Evolutionary conservation across 352 stramenopile species (phyloP), one percentile per base, ranked within the genome.

Genomic region (Pythium brachiatum): DNA sequence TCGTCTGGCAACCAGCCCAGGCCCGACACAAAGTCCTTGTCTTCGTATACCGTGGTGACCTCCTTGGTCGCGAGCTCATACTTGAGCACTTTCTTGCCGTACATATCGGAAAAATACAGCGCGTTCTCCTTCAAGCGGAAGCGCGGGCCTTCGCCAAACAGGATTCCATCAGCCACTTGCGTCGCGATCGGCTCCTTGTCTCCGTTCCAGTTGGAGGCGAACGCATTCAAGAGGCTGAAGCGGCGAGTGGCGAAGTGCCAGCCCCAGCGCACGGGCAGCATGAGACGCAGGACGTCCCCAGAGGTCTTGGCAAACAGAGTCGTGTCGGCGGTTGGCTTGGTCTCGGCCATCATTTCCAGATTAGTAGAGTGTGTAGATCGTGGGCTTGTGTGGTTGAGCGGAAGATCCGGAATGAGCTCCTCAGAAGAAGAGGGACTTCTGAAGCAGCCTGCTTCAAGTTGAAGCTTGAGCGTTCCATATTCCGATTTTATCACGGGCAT

Each of bases 21-120:
- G 0, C 79, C 82, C 0, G 79, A 87, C 9, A 87, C 32, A 18
- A 72, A 78, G 57, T 91, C 82, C 39, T 78, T 53, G 25, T 74
- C 53, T 6, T 85, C 60, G 48, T 80, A 83, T 25, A 91, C 72
- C 0, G 79, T 47, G 15, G 69, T 72, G 29, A 58, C 62, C 20
- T 66, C 53, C 18, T 77, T 62, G 21, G 69, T 79, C 8, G 29
- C 43, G 26, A 89, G 62, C 20, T 83, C 73, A 53, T 83, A 88
- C 61, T 79, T 79, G 56, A 86, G 48, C 36, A 91, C 75, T 56
- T 88, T 70, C 36, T 82, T 73, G 31, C 64, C 75, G 60, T 79
- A 76, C 78, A 89, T 91, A 41, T 91, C 82, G 18, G 68, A 70
- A 50, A 88, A 89, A 55, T 89, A 91, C 13, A 91, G 32, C 21